Percentiles rank a stretch among this genome's conserved stretches.
These are phyloP conservation scores for Neodidymelliopsis sp. DNA, from an alignment of 2,329 filamentous ascomycete genomes.

Conservation along the genomic window DNA sequence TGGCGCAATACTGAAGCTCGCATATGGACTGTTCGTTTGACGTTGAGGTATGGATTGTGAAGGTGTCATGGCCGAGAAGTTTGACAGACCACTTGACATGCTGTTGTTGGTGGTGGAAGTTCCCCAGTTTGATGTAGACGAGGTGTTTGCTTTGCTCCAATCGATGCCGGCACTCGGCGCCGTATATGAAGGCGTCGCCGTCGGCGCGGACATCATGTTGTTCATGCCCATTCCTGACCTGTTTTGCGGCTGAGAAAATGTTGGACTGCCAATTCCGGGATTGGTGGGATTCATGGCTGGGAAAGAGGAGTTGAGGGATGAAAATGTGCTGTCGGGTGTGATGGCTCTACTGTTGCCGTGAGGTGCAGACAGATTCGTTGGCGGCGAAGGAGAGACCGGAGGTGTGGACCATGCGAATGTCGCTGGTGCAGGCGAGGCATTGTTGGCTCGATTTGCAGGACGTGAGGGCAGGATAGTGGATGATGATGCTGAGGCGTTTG, in stretches of 20 bases:
- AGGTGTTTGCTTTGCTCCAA: constrained; percentile 39
- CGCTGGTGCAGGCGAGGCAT: constrained; percentile 46
- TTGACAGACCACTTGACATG: constrained; percentile 39
- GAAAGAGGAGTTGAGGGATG: constrained; percentile 46
- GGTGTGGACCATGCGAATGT: constrained; percentile 58
- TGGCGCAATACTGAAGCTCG: constrained; percentile 50
- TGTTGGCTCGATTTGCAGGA: constrained; percentile 37
- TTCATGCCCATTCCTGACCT: constrained; percentile 45
- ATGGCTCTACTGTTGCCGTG: constrained; percentile 54
- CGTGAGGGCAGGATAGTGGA: constrained; percentile 37
- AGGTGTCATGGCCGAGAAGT: constrained; percentile 63
- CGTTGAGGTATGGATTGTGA: constrained; percentile 36
- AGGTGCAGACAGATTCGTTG: constrained; percentile 32
- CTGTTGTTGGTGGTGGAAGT: constrained; percentile 22
- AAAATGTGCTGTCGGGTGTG: constrained; percentile 60
- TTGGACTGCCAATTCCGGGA: constrained; percentile 40
- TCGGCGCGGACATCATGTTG: constrained; percentile 37
- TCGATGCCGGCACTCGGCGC: constrained; percentile 35
- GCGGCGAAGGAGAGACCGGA: constrained; percentile 45
- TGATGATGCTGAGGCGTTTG: constrained; percentile 41
- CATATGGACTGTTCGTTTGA: constrained; percentile 37
- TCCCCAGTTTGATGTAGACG: constrained; percentile 37
- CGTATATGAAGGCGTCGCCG: constrained; percentile 35
- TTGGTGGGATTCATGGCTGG: constrained; percentile 47
- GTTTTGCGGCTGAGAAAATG: constrained; percentile 48